Percentiles rank a stretch among this genome's conserved stretches.
Evolutionary conservation across 306 rosid species (phyloP).

Genomic region (Pyrus bretschneideri): DNA sequence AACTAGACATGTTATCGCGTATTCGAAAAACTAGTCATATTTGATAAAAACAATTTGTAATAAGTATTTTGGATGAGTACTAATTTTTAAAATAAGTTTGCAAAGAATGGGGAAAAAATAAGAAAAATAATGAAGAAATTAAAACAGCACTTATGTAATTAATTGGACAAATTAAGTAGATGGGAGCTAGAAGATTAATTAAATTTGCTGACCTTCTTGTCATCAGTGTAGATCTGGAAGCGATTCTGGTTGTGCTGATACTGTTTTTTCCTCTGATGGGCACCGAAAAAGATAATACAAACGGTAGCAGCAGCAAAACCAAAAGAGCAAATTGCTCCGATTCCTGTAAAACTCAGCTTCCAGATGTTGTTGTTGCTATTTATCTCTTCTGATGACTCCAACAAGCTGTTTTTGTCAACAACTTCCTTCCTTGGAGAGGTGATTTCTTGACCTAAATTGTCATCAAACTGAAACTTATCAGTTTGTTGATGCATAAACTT

Average conservation of each 20-base stretch:
- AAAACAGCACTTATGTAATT: background rate
- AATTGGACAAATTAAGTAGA: too few relatives aligned
- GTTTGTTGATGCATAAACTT: conserved; percentile 22
- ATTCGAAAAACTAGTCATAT: too few relatives aligned
- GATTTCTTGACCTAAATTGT: background rate
- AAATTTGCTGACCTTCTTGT: conserved; percentile 53
- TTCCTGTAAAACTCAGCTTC: conserved; percentile 65
- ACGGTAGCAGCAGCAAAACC: conserved; percentile 83
- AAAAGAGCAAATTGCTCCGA: conserved; percentile 86
- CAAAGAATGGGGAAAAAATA: background rate
- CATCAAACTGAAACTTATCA: background rate
- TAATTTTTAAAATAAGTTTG: too few relatives aligned
- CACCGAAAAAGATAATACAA: conserved; percentile 57
- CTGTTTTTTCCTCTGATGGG: conserved; percentile 34
- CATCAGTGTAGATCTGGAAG: conserved; percentile 60
- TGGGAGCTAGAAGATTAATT: background rate
- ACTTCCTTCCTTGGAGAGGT: conserved; percentile 43
- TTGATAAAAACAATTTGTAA: too few relatives aligned
- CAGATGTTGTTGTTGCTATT: conserved; percentile 31
- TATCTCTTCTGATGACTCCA: conserved; percentile 17
- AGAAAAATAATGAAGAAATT: background rate
- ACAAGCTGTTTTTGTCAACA: conserved; percentile 8
- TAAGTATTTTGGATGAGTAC: background rate
- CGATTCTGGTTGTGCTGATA: conserved; percentile 39
- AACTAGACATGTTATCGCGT: background rate